Percentiles rank a stretch among this genome's conserved stretches.
phyloP scores from a whole-genome alignment of 768 basidiomycete genomes.

The Suillus hirtellus region DNA sequence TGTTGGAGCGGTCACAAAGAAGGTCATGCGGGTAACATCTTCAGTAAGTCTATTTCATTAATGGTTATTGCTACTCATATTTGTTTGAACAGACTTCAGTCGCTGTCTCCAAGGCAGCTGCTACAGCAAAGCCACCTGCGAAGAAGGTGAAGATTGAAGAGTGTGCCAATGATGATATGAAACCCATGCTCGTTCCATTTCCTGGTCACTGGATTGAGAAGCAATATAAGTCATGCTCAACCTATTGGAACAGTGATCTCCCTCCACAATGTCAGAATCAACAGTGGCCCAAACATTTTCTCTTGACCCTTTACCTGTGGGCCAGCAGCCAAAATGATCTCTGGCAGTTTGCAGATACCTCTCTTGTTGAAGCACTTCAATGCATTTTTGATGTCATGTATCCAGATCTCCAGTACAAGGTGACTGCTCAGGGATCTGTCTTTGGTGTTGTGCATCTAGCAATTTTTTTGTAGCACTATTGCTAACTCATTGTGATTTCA shows the following conservation, averaged over 20 bases:
- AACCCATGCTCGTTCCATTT: background rate
- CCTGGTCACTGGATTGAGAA: background rate
- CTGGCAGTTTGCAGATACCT: background rate
- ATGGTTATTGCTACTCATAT: background rate
- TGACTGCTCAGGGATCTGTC: background rate
- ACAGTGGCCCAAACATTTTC: background rate
- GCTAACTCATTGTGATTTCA: background rate
- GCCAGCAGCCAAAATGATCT: background rate
- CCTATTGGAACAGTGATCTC: background rate
- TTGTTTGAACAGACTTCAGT: background rate
- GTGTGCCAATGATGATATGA: background rate
- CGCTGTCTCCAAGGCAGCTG: background rate
- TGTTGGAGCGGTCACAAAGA: background rate
- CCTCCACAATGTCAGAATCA: background rate
- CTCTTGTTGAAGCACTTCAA: background rate
- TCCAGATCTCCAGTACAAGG: background rate
- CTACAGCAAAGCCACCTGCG: background rate
- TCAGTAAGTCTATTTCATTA: background rate
- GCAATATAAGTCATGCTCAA: background rate
- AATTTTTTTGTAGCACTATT: background rate
- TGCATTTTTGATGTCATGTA: background rate
- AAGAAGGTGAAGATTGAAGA: conserved; percentile 2
- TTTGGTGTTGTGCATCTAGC: background rate
- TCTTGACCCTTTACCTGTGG: background rate
- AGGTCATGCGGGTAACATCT: background rate